phyloP scores from a whole-genome alignment of 164 flowering plant species.

The Aristolochia californica region DNA sequence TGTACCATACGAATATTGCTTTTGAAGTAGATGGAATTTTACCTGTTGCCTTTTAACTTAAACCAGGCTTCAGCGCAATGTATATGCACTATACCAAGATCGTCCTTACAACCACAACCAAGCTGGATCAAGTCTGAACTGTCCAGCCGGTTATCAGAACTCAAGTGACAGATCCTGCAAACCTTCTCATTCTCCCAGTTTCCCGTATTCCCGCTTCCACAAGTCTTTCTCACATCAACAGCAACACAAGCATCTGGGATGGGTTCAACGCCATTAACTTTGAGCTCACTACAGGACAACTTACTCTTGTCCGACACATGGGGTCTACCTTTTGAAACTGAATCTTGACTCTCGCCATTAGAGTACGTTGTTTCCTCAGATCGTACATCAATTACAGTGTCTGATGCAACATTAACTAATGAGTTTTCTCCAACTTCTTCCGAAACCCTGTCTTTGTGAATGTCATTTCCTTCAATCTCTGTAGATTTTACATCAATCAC shows the following conservation, averaged over 20 bases:
- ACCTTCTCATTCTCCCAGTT: slow-evolving; percentile 32
- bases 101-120: slow-evolving; percentile 82
- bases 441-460: not conserved
- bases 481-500: not conserved
- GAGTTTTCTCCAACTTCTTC: slow-evolving; percentile 5
- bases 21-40: slow-evolving; percentile 1
- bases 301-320: slow-evolving; percentile 14
- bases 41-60: slow-evolving; percentile 82
- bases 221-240: slow-evolving; percentile 22
- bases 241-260: slow-evolving; percentile 22
- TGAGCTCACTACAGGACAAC: slow-evolving; percentile 10
- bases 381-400: slow-evolving; percentile 5
- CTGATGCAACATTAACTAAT: not conserved
- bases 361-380: not conserved
- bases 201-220: slow-evolving; percentile 16
- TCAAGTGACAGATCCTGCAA: slow-evolving; percentile 86
- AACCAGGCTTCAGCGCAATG: slow-evolving; percentile 93
- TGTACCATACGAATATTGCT: too few species aligned
- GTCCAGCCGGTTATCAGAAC: slow-evolving; percentile 30
- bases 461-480: slow-evolving; percentile 7
- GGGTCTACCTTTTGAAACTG: not conserved
- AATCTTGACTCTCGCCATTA: not conserved
- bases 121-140: slow-evolving; percentile 42
- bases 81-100: slow-evolving; percentile 62
- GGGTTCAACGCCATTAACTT: slow-evolving; percentile 11